These are phyloP conservation scores for Xanthoceras sorbifolium DNA, from an alignment of 345 rosid genomes.

Conservation along the genomic window DNA sequence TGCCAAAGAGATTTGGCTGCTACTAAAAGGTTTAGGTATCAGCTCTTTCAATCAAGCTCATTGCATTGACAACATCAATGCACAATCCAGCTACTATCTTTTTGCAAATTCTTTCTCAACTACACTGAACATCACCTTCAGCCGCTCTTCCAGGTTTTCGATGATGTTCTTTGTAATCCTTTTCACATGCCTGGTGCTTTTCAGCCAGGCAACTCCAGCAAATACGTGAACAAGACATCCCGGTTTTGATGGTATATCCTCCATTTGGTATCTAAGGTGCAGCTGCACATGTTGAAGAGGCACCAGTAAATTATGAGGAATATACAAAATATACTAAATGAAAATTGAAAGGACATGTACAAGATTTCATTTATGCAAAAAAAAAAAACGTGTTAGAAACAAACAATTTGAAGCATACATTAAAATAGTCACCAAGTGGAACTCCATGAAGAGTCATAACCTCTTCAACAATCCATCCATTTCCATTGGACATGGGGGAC, in stretches of 20 bases:
- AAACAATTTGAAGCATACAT: slow-evolving; percentile 39
- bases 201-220: slow-evolving; percentile 88
- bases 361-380: neutral
- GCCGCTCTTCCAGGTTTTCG: slow-evolving; percentile 62
- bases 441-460: slow-evolving; percentile 92
- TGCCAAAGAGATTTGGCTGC: neutral
- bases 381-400: neutral
- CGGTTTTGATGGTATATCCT: slow-evolving; percentile 59
- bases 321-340: neutral
- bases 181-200: slow-evolving; percentile 80
- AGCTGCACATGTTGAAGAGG: slow-evolving; percentile 47
- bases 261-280: slow-evolving; percentile 80
- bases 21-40: neutral
- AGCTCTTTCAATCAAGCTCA: slow-evolving; percentile 2
- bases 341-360: neutral
- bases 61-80: neutral
- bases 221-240: slow-evolving; percentile 59
- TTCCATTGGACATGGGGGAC: slow-evolving; percentile 55
- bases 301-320: neutral
- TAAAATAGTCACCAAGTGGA: slow-evolving; percentile 89
- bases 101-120: slow-evolving; percentile 70
- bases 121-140: slow-evolving; percentile 60
- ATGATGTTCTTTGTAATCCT: slow-evolving; percentile 74
- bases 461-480: slow-evolving; percentile 89
- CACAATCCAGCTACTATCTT: slow-evolving; percentile 32